phyloP scores from a whole-genome alignment of 306 rosid genomes.

The Vigna trinervia region DNA sequence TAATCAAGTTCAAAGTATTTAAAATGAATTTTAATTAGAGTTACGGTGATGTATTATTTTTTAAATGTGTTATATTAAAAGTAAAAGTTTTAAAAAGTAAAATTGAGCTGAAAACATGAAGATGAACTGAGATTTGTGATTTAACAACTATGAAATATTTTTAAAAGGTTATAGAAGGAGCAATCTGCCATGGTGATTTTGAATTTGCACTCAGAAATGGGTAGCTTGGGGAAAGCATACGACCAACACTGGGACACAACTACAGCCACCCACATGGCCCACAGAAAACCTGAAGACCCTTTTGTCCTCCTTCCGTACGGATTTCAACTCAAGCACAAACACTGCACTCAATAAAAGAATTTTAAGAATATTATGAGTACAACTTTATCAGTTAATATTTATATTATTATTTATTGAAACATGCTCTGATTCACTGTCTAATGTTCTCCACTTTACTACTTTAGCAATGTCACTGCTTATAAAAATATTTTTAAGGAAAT shows the following conservation, averaged over 20 bases:
- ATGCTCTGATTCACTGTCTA: conserved; percentile 9
- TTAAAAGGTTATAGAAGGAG: conserved; percentile 40
- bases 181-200: conserved; percentile 27
- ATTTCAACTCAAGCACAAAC: conserved; percentile 10
- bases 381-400: conserved; percentile 1
- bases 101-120: too few species aligned
- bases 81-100: too few species aligned
- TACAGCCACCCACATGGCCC: conserved; percentile 45
- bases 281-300: conserved; percentile 35
- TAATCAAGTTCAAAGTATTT: too few species aligned
- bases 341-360: not conserved
- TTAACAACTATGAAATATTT: conserved; percentile 28
- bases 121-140: not conserved
- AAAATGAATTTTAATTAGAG: too few species aligned
- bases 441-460: conserved; percentile 24
- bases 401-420: conserved; percentile 5
- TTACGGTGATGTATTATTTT: too few species aligned
- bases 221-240: conserved; percentile 53
- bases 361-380: not conserved
- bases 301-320: conserved; percentile 49
- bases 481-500: not conserved
- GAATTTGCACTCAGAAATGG: conserved; percentile 40
- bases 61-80: too few species aligned
- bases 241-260: conserved; percentile 42
- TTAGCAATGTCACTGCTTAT: not conserved